These are phyloP conservation scores for Phenoliferia sp. DNA, from an alignment of 1,284 basidiomycete genomes.

Conservation along the genomic window DNA sequence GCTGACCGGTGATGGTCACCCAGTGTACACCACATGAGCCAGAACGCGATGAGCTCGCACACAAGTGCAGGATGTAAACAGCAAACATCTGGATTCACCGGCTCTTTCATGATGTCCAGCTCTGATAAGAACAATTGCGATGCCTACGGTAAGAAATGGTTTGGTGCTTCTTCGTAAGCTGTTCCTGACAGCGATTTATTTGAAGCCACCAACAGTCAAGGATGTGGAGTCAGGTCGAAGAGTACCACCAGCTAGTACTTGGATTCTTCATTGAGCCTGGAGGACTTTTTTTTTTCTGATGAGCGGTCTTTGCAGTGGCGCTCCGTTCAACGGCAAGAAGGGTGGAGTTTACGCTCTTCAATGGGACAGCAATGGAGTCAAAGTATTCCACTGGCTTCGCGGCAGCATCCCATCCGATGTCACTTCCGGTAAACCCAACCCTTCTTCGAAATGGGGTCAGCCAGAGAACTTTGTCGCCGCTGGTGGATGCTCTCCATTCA, in stretches of 20 bases:
- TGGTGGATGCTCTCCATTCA: conserved; percentile 59
- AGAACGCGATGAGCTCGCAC: neutral
- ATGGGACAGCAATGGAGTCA: conserved; percentile 67
- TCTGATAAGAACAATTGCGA: neutral
- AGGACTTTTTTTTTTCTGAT: neutral
- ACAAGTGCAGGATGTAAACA: neutral
- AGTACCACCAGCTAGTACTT: conserved; percentile 24
- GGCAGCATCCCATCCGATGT: conserved; percentile 69
- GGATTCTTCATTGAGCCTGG: conserved; percentile 2
- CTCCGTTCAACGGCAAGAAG: conserved; percentile 43
- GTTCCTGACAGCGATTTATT: neutral
- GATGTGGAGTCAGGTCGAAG: conserved; percentile 43
- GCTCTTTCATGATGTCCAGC: neutral
- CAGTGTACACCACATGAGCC: neutral
- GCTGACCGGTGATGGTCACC: neutral
- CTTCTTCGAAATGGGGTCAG: conserved; percentile 65
- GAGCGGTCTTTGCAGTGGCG: conserved; percentile 40
- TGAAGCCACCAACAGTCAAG: conserved; percentile 43
- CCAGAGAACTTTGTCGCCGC: conserved; percentile 70
- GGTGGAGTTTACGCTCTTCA: conserved; percentile 53
- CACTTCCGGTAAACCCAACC: conserved; percentile 54
- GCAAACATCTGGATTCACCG: neutral
- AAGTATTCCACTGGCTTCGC: conserved; percentile 75
- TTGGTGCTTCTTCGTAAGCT: too few relatives aligned
- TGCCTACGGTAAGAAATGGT: neutral